phyloP scores from a whole-genome alignment of 2,329 filamentous ascomycete species.

The Chrysoporthe deuterocubensis region DNA sequence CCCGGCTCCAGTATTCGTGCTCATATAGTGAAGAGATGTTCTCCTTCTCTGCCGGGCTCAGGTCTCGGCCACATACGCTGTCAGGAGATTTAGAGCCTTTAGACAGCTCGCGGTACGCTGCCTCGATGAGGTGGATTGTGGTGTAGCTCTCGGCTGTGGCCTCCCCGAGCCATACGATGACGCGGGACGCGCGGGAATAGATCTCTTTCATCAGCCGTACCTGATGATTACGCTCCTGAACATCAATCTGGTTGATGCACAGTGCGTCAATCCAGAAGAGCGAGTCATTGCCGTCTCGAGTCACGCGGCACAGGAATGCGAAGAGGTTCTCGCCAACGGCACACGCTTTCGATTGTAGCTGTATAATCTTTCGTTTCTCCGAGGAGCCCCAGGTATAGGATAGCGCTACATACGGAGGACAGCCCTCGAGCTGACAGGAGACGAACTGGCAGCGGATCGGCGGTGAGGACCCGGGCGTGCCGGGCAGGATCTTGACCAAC shows the following conservation, averaged over 20 bases:
- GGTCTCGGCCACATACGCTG: neutral
- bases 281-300: constrained; percentile 5
- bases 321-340: constrained; percentile 8
- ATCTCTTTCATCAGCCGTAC: constrained; percentile 24
- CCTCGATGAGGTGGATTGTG: constrained; percentile 7
- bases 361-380: neutral
- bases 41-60: neutral
- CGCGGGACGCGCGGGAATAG: constrained; percentile 5
- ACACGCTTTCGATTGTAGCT: neutral
- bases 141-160: neutral
- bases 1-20: constrained; percentile 21
- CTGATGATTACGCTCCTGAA: constrained; percentile 18
- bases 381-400: constrained; percentile 23
- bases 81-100: neutral
- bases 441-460: constrained; percentile 3
- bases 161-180: constrained; percentile 21
- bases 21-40: neutral
- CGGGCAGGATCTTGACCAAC: neutral
- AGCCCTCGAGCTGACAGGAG: neutral
- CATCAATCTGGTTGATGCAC: constrained; percentile 22
- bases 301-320: constrained; percentile 6
- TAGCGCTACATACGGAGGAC: constrained; percentile 19
- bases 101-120: neutral
- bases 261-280: constrained; percentile 26
- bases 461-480: neutral